Conservation (phyloP, 345 rosid genomes). For the Sonneratia caseolaris region DNA sequence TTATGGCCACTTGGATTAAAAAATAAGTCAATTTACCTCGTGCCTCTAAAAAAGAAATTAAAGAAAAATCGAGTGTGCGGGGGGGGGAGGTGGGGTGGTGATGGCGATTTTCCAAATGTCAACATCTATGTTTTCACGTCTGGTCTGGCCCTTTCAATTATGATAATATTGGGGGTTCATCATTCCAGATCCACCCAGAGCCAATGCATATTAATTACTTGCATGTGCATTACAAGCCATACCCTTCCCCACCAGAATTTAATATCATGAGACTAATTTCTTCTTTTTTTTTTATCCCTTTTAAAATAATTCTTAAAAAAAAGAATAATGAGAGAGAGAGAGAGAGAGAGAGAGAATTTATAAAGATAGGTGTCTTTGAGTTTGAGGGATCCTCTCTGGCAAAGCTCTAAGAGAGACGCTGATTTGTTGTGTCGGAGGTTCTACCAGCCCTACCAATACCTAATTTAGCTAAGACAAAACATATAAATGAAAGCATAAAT, state of each 20-base stretch:
- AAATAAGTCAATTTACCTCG: background rate
- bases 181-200: slow-evolving; percentile 1
- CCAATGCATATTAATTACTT: background rate
- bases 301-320: background rate
- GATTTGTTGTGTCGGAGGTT: background rate
- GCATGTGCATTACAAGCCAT: slow-evolving; percentile 10
- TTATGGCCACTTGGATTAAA: too few species aligned
- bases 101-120: background rate
- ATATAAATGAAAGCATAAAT: background rate
- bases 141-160: background rate
- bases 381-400: background rate
- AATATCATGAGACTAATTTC: background rate
- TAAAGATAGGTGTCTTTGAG: background rate
- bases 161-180: background rate
- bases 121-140: background rate
- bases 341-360: background rate
- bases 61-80: background rate
- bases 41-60: background rate
- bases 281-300: background rate
- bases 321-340: too few species aligned
- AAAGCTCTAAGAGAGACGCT: background rate
- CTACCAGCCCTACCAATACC: background rate
- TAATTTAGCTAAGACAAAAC: background rate
- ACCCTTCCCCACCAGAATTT: background rate
- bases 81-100: too few species aligned